Conservation (phyloP, 2,329 filamentous ascomycete species). For the Emydomyces testavorans region DNA sequence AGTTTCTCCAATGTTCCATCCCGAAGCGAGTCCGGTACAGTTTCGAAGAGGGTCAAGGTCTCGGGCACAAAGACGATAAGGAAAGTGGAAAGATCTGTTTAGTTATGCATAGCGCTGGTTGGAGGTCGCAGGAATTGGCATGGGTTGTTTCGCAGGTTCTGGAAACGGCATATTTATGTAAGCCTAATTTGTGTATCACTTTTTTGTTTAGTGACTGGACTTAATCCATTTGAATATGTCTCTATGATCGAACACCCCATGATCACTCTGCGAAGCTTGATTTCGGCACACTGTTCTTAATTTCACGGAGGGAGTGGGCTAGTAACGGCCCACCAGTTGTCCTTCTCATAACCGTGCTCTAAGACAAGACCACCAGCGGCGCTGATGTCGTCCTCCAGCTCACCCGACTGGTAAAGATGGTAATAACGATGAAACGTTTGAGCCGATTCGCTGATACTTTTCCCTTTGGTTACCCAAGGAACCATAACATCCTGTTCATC, state of each 20-base stretch:
- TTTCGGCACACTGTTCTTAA: not conserved
- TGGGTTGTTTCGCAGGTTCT: not conserved
- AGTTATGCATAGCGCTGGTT: slow-evolving; percentile 12
- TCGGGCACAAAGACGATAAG: slow-evolving; percentile 9
- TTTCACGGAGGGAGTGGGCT: slow-evolving; percentile 21
- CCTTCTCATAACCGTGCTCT: slow-evolving; percentile 81
- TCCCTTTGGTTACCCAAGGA: slow-evolving; percentile 67
- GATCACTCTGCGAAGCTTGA: not conserved
- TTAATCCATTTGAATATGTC: not conserved
- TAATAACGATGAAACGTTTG: slow-evolving; percentile 74
- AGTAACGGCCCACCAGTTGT: slow-evolving; percentile 93
- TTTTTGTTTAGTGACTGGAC: not conserved
- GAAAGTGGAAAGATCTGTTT: not conserved
- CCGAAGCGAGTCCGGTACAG: not conserved
- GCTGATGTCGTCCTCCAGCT: slow-evolving; percentile 68
- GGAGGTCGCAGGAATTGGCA: slow-evolving; percentile 4
- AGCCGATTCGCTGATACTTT: slow-evolving; percentile 14
- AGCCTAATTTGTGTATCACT: slow-evolving; percentile 3
- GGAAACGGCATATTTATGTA: slow-evolving; percentile 11
- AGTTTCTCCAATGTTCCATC: slow-evolving; percentile 7
- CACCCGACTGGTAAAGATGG: slow-evolving; percentile 76
- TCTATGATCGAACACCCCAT: not conserved
- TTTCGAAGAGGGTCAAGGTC: slow-evolving; percentile 9
- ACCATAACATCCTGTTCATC: slow-evolving; percentile 86
- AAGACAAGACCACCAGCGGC: slow-evolving; percentile 64